Percentiles rank a stretch among this genome's conserved stretches.
Conservation (phyloP, 2,329 filamentous ascomycete species). For the Fusarium avenaceum region DNA sequence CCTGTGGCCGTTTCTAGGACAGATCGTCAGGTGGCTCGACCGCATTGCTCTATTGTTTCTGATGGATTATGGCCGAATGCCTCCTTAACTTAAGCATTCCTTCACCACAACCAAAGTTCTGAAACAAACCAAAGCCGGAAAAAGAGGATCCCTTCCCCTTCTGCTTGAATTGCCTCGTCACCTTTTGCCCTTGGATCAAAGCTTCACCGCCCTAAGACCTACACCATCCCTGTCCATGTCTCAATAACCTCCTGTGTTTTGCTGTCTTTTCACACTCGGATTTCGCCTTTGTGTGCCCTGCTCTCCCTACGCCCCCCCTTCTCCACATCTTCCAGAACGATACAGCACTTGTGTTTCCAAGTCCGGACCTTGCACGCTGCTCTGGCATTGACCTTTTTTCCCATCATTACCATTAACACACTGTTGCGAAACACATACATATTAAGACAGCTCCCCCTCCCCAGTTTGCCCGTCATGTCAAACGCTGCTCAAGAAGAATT, state of each 20-base stretch:
- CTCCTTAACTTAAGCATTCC: constrained; percentile 29
- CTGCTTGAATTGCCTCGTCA: constrained; percentile 36
- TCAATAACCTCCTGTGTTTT: constrained; percentile 26
- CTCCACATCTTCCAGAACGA: constrained; percentile 55
- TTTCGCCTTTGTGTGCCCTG: constrained; percentile 47
- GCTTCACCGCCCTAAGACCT: constrained; percentile 46
- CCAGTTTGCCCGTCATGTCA: constrained; percentile 61
- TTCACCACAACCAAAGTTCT: constrained; percentile 31
- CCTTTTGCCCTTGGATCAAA: constrained; percentile 41
- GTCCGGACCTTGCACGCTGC: constrained; percentile 28
- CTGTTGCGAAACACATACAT: constrained; percentile 45
- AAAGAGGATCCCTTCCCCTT: constrained; percentile 39
- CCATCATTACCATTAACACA: constrained; percentile 21
- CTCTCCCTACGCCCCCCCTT: constrained; percentile 39
- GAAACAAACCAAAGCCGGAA: constrained; percentile 45
- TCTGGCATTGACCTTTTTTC: constrained; percentile 42
- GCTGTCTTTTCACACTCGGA: constrained; percentile 38
- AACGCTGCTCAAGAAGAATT: constrained; percentile 77
- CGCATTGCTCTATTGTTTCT: constrained; percentile 37
- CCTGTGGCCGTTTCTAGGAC: constrained; percentile 36
- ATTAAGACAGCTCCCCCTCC: constrained; percentile 42
- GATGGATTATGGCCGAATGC: constrained; percentile 13
- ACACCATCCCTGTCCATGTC: constrained; percentile 40
- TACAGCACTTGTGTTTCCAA: constrained; percentile 45
- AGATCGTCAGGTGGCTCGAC: constrained; percentile 44